phyloP scores from a whole-genome alignment of 805 yeast species.

The Brettanomyces anomalus region DNA sequence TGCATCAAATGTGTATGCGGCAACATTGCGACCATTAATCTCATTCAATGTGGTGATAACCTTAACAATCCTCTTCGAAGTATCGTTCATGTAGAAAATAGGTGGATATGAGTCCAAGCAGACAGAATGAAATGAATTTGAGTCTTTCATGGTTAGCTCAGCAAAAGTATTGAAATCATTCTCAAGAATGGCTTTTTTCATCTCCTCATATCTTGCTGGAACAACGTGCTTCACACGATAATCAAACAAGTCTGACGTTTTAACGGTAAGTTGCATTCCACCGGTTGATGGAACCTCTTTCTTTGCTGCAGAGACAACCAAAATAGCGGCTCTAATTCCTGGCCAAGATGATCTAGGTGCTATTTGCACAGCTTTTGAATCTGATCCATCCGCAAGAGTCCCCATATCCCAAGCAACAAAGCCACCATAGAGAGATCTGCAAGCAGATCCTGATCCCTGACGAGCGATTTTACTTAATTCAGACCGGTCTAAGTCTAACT shows the following conservation, averaged over 20 bases:
- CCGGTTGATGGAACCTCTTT: constrained; percentile 92
- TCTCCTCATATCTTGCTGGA: constrained; percentile 73
- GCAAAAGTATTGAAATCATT: constrained; percentile 78
- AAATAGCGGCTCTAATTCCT: constrained; percentile 79
- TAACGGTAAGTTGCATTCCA: constrained; percentile 95
- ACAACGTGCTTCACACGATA: constrained; percentile 76
- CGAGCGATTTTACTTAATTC: constrained; percentile 91
- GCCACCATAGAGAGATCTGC: constrained; percentile 95
- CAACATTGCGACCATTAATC: constrained; percentile 56
- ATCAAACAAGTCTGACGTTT: constrained; percentile 78
- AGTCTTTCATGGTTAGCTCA: constrained; percentile 88
- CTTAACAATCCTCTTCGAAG: constrained; percentile 74
- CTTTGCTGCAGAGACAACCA: constrained; percentile 87
- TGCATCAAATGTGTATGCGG: constrained; percentile 97
- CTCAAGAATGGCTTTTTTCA: constrained; percentile 68
- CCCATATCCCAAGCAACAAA: constrained; percentile 99
- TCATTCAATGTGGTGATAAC: constrained; percentile 72
- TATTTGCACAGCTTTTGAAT: constrained; percentile 88
- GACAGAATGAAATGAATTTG: constrained; percentile 96
- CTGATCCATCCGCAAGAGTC: constrained; percentile 59
- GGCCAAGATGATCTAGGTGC: constrained; percentile 89
- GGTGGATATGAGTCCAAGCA: constrained; percentile 85
- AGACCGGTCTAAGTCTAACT: constrained; percentile 76
- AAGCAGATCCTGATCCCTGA: constrained; percentile 97
- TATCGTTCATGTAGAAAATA: constrained; percentile 86